phyloP scores from a whole-genome alignment of 179 eudicot species.

The Silene coronaria region DNA sequence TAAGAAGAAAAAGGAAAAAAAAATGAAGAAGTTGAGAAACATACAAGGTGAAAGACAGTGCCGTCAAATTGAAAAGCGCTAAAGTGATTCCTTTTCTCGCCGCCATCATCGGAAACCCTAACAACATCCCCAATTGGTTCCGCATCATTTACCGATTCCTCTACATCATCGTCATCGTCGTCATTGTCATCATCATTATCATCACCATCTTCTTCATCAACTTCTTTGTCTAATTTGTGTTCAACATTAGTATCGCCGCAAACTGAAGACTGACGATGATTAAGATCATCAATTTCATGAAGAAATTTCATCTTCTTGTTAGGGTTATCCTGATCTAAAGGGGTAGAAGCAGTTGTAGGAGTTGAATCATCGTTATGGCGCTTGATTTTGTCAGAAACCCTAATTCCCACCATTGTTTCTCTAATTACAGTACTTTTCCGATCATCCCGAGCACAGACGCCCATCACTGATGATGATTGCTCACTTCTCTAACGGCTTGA shows the following conservation, averaged over 20 bases:
- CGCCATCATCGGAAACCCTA: constrained; percentile 32
- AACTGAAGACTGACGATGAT: not conserved
- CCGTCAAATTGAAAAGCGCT: constrained; percentile 26
- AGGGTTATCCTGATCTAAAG: not conserved
- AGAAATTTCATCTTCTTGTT: constrained; percentile 15
- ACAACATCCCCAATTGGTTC: constrained; percentile 32
- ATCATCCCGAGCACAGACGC: constrained; percentile 8
- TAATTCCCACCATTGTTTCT: constrained; percentile 16
- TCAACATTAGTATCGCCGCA: not conserved
- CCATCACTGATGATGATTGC: too few species aligned
- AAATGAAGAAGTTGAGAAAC: not conserved
- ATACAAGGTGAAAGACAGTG: constrained; percentile 20
- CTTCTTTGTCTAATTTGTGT: not conserved
- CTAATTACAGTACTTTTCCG: not conserved
- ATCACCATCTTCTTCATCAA: constrained; percentile 15
- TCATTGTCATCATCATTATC: constrained; percentile 7
- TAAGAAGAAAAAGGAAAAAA: not conserved
- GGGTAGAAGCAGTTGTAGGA: not conserved
- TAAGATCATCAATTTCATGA: not conserved
- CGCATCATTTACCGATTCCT: constrained; percentile 19
- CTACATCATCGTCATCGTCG: constrained; percentile 25
- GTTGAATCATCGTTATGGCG: not conserved
- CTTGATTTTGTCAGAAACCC: constrained; percentile 9
- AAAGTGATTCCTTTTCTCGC: constrained; percentile 22
- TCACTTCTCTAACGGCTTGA: too few species aligned